phyloP scores from a whole-genome alignment of 495 filamentous ascomycete genomes.

The Daldinia grandis region DNA sequence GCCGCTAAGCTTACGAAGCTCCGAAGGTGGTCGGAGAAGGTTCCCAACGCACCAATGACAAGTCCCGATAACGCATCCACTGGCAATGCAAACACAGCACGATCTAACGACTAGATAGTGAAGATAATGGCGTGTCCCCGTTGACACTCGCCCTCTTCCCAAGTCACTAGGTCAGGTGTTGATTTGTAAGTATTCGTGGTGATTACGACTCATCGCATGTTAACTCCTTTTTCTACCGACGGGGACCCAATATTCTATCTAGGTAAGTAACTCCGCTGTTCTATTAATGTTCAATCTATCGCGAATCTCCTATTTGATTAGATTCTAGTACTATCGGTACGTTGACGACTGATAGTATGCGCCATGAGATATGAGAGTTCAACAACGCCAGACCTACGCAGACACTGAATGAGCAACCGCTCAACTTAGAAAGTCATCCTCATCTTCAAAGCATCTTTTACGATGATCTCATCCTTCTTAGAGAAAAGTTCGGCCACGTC shows the following conservation, averaged over 20 bases:
- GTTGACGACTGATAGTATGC: not conserved
- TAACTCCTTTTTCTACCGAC: not conserved
- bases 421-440: constrained; percentile 46
- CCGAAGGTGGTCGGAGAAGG: constrained; percentile 28
- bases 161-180: not conserved
- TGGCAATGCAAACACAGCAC: not conserved
- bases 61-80: not conserved
- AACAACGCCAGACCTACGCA: not conserved
- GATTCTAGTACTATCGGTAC: not conserved
- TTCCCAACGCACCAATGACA: not conserved
- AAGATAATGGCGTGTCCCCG: not conserved
- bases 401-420: not conserved
- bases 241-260: not conserved
- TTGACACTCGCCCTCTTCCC: not conserved
- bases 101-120: not conserved
- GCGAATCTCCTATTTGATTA: not conserved
- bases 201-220: not conserved
- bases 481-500: constrained; percentile 57
- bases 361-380: not conserved
- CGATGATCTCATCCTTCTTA: constrained; percentile 56
- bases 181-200: not conserved
- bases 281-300: not conserved
- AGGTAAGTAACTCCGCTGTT: not conserved
- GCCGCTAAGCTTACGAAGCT: constrained; percentile 18
- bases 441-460: constrained; percentile 55